A percentile compares a stretch with the other conserved stretches of the same genome.
phyloP scores from a whole-genome alignment of 176 grass and related monocot species.

The Cymbopogon citratus region DNA sequence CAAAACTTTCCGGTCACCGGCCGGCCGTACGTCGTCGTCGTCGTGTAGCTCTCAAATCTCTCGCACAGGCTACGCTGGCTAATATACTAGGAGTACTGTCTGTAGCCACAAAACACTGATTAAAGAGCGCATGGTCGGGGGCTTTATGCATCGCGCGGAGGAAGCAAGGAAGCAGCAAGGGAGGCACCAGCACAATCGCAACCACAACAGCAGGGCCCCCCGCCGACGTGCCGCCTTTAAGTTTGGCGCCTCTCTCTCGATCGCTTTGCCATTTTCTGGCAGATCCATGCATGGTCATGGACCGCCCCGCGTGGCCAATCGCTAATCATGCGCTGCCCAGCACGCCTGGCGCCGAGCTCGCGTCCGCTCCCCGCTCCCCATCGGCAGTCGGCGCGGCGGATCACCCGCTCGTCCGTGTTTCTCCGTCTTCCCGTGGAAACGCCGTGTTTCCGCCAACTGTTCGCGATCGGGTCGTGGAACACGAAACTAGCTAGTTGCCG shows the following conservation, averaged over 20 bases:
- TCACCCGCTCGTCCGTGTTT: no score
- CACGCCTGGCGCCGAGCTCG: not conserved
- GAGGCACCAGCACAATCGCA: not conserved
- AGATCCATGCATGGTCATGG: not conserved
- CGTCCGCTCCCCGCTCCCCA: not conserved
- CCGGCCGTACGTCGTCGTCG: not conserved
- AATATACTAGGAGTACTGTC: no score
- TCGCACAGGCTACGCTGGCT: not conserved
- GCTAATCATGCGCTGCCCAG: not conserved
- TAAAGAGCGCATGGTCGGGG: slow-evolving; percentile 3
- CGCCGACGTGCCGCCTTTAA: not conserved
- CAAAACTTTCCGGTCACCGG: not conserved
- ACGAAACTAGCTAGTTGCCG: not conserved
- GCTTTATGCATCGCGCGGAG: slow-evolving; percentile 29
- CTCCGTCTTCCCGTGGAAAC: no score
- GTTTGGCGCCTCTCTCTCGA: not conserved
- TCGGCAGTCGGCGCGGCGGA: not conserved
- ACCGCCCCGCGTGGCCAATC: not conserved
- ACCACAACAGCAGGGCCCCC: no score
- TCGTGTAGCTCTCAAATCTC: not conserved
- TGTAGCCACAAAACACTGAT: not conserved
- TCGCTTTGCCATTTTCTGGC: not conserved
- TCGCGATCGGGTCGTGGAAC: not conserved
- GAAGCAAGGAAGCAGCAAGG: slow-evolving; percentile 33
- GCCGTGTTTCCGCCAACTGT: no score